Evolutionary conservation across 768 basidiomycete genomes (phyloP), one percentile per base, ranked within the genome.

Genomic region (Boletus reticulatus): DNA sequence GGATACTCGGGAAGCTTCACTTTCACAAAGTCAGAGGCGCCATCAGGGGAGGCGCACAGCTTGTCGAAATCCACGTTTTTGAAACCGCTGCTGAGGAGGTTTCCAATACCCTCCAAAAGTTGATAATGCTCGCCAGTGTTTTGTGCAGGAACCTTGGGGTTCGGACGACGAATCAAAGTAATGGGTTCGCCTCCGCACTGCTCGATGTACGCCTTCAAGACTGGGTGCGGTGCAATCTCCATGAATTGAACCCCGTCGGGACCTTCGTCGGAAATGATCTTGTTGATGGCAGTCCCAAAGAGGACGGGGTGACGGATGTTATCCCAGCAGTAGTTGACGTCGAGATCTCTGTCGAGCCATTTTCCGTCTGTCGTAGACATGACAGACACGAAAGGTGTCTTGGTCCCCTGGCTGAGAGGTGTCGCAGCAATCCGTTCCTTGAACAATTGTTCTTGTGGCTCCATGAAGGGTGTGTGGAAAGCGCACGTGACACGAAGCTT

Each of bases 391-490:
- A 58, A 36, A 8, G 61, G 60, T 2, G 63, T 47, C 36, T 54
- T 60, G 4, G 66, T 67, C 42, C 65, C 66, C 20, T 53, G 58
- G 38, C 53, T 39, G 0, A 67, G 53, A 20, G 62, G 55, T 2
- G 65, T 67, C 37, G 43, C 56, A 11, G 53, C 55, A 24, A 67
- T 39, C 10, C 51, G 60, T 41, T 62, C 55, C 58, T 62, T 70
- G 66, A 73, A 74, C 4, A 72, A 19, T 4, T 56, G 56, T 14
- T 73, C 73, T 46, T 72, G 72, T 7, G 62, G 45, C 32, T 73
- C 67, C 72, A 73, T 73, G 42, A 75, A 60, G 16, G 66, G 68
- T 0, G 69, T 74, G 37, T 73, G 72, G 53, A 75, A 75, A 7
- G 72, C 72, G 37, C 70, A 71, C 0, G 56, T 64, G 14, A 72